Conservation (phyloP, 2,329 filamentous ascomycete genomes). For the Fusarium kyushuense region DNA sequence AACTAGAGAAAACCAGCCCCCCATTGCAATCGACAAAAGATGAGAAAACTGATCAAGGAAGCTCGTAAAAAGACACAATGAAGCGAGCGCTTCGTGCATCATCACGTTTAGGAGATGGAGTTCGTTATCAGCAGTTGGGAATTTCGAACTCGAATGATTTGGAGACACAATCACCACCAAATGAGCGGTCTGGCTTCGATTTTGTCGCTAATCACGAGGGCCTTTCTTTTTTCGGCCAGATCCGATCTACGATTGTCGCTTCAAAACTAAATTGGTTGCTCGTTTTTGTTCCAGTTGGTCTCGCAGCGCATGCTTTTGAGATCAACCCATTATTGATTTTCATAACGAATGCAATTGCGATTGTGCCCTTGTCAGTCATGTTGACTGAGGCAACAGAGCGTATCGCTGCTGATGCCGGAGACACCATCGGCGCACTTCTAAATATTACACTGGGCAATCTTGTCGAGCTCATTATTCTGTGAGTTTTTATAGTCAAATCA, state of each 20-base stretch:
- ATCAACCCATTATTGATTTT: slow-evolving; percentile 61
- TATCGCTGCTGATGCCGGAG: slow-evolving; percentile 67
- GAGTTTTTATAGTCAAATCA: slow-evolving; percentile 28
- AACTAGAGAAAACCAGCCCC: neutral
- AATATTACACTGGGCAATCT: slow-evolving; percentile 74
- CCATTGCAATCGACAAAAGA: neutral
- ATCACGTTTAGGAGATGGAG: slow-evolving; percentile 40
- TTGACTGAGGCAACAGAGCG: slow-evolving; percentile 71
- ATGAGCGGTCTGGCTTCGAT: slow-evolving; percentile 32
- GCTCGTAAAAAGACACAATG: slow-evolving; percentile 35
- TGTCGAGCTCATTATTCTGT: slow-evolving; percentile 72
- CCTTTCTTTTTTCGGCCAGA: slow-evolving; percentile 39
- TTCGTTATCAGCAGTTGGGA: slow-evolving; percentile 41
- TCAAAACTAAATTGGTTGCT: slow-evolving; percentile 74
- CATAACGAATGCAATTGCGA: slow-evolving; percentile 70
- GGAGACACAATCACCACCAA: slow-evolving; percentile 40
- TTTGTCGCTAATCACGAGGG: slow-evolving; percentile 18
- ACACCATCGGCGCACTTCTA: slow-evolving; percentile 69
- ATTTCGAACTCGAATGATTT: slow-evolving; percentile 38
- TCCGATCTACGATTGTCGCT: slow-evolving; percentile 48
- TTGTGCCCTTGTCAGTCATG: slow-evolving; percentile 68
- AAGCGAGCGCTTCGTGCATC: slow-evolving; percentile 43
- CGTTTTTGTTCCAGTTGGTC: slow-evolving; percentile 77
- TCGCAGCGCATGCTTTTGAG: slow-evolving; percentile 62
- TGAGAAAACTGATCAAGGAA: slow-evolving; percentile 22